phyloP scores from a whole-genome alignment of 1,139 yeast genomes.

The Pichia sp. region DNA sequence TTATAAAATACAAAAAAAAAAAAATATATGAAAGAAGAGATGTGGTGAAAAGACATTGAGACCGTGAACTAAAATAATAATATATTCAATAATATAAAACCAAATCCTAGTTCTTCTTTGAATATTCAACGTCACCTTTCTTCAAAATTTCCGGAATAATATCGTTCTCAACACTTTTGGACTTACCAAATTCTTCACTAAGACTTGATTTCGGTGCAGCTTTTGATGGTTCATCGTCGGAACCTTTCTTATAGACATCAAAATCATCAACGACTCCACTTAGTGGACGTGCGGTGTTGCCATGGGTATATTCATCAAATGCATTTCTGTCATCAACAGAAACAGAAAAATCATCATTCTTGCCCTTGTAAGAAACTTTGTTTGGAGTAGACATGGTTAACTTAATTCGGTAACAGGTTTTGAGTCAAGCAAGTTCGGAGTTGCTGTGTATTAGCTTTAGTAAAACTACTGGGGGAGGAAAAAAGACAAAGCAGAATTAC shows the following conservation, averaged over 20 bases:
- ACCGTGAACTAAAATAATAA: neutral
- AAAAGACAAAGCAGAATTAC: too few relatives aligned
- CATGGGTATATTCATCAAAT: slow-evolving; percentile 43
- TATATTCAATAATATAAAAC: too few relatives aligned
- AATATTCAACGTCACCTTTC: neutral
- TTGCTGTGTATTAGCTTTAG: neutral
- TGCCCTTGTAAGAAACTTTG: slow-evolving; percentile 62
- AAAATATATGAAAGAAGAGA: too few relatives aligned
- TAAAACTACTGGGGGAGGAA: neutral
- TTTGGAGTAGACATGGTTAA: slow-evolving; percentile 16
- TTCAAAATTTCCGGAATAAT: slow-evolving; percentile 49
- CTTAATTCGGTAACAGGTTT: neutral
- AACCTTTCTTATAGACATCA: slow-evolving; percentile 55
- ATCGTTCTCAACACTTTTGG: slow-evolving; percentile 29
- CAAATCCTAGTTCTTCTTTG: neutral
- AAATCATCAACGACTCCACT: slow-evolving; percentile 59
- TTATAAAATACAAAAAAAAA: too few relatives aligned
- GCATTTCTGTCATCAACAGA: slow-evolving; percentile 52
- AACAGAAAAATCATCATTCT: slow-evolving; percentile 50
- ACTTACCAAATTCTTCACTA: slow-evolving; percentile 58
- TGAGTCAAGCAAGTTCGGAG: too few relatives aligned
- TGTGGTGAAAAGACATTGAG: neutral
- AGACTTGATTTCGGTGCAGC: slow-evolving; percentile 66
- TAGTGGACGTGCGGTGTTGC: slow-evolving; percentile 43
- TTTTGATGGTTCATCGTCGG: slow-evolving; percentile 61